Evolutionary conservation across 305 asterid species (phyloP).

Genomic region (Salvia sclarea): DNA sequence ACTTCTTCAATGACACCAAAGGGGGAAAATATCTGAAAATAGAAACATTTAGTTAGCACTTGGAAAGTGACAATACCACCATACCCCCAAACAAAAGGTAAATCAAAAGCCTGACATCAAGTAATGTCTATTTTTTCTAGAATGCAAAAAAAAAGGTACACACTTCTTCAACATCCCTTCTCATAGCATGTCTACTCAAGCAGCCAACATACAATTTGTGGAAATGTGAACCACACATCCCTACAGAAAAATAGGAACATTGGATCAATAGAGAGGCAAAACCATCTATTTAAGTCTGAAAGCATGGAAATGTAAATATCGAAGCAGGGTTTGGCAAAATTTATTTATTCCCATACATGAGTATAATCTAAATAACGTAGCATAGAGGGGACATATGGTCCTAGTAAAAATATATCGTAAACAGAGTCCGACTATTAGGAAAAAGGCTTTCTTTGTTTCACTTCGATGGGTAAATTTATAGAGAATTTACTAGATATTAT

Average conservation of each 20-base stretch:
- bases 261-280: constrained; percentile 30
- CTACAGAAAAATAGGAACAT: constrained; percentile 42
- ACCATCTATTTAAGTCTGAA: not conserved
- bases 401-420: not conserved
- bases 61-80: not conserved
- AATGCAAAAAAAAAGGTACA: constrained; percentile 30
- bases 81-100: not conserved
- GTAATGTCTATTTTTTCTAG: not conserved
- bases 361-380: not conserved
- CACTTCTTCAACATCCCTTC: constrained; percentile 79
- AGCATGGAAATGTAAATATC: constrained; percentile 14
- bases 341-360: not conserved
- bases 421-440: not conserved
- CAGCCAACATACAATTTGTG: constrained; percentile 81
- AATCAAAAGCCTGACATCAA: not conserved
- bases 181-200: constrained; percentile 66
- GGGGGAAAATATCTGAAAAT: constrained; percentile 74
- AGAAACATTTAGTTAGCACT: constrained; percentile 35
- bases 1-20: constrained; percentile 78
- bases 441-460: not conserved
- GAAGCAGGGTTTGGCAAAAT: constrained; percentile 1
- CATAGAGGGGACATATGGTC: not conserved
- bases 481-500: not conserved
- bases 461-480: not conserved
- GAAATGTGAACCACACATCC: constrained; percentile 42